Base-by-base conservation (phyloP, 805 yeast genomes). In the Kodamaea neixiangensis region DNA sequence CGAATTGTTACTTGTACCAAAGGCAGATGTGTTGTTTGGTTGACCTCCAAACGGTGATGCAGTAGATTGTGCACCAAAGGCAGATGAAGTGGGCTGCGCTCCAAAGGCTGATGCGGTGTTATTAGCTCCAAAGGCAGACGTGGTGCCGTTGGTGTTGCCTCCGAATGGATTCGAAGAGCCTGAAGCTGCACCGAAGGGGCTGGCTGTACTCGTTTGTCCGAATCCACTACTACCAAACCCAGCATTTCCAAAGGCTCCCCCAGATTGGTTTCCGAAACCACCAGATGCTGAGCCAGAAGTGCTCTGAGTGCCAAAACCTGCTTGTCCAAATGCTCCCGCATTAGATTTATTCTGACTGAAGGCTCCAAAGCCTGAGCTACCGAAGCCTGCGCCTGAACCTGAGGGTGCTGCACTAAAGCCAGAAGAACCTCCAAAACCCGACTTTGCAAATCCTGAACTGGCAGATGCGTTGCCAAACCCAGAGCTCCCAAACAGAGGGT, bases 371-470 rank as follows among this genome's bases (percentile, higher is more conserved):
- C 34, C 42, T 34, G 48, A 33, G 25, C 19, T 44, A 6, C 43
- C 42, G 20, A 19, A 17, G 14, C 35, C 47, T 14, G 41, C 3
- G 13, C 46, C 37, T 6, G 37, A 14, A 37, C 39, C 33, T 11
- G 42, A n/a, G 14, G 37, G 10, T 13, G 7, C n/a, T 11, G 5
- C n/a, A 33, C 37, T n/a, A n/a, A n/a, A n/a, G n/a, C n/a, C n/a
- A n/a, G n/a, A n/a, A n/a, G n/a, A n/a, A n/a, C 22, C 33, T 15
- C 59, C 62, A 47, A 59, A 58, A n/a, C 56, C 51, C 7, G 60
- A 34, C 11, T 48, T 19, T 7, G 31, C 41, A 37, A 37, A 37
- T 18, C 41, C 41, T 37, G 41, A 13, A n/a, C 49, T 44, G 3
- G 9, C 38, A 34, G 19, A n/a, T 7, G 19, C 38, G 13, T 5